Evolutionary conservation across 108 stramenopile genomes (phyloP).

Genomic region (Epithemia pelagica): DNA sequence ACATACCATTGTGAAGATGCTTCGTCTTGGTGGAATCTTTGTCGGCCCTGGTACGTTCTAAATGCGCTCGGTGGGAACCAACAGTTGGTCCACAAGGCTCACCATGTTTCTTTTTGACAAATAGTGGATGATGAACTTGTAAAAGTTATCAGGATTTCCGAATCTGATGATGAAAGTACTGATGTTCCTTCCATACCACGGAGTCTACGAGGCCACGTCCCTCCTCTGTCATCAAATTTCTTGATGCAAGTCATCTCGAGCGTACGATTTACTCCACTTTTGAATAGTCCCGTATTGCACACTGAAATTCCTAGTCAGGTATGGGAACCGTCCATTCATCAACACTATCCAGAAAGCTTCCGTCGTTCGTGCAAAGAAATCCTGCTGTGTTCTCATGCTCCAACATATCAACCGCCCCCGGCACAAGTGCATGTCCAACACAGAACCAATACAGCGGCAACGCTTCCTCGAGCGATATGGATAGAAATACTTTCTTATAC

Average conservation of each 20-base stretch:
- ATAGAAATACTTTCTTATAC: constrained; percentile 76
- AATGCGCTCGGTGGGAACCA: background rate
- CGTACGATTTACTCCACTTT: constrained; percentile 67
- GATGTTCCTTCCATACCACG: background rate
- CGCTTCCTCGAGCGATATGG: constrained; percentile 69
- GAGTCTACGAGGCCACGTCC: constrained; percentile 4
- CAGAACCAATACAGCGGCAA: constrained; percentile 52
- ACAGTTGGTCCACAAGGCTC: background rate
- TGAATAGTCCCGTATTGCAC: constrained; percentile 16
- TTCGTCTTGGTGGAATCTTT: constrained; percentile 77
- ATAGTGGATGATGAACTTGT: constrained; percentile 76
- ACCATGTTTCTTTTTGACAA: background rate
- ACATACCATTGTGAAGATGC: constrained; percentile 46
- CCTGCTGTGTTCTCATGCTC: constrained; percentile 65
- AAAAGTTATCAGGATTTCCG: constrained; percentile 48
- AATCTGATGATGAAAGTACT: background rate
- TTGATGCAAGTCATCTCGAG: constrained; percentile 56
- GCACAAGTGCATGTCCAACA: constrained; percentile 18
- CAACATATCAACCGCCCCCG: constrained; percentile 31
- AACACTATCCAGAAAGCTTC: constrained; percentile 53
- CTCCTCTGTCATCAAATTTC: constrained; percentile 27
- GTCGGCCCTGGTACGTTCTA: constrained; percentile 67
- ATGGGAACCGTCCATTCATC: constrained; percentile 62
- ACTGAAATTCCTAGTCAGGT: constrained; percentile 57
- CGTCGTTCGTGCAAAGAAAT: constrained; percentile 44